Percentiles rank a stretch among this genome's conserved stretches.
Conservation (phyloP, 164 flowering plant genomes). For the Vitis amurensis region DNA sequence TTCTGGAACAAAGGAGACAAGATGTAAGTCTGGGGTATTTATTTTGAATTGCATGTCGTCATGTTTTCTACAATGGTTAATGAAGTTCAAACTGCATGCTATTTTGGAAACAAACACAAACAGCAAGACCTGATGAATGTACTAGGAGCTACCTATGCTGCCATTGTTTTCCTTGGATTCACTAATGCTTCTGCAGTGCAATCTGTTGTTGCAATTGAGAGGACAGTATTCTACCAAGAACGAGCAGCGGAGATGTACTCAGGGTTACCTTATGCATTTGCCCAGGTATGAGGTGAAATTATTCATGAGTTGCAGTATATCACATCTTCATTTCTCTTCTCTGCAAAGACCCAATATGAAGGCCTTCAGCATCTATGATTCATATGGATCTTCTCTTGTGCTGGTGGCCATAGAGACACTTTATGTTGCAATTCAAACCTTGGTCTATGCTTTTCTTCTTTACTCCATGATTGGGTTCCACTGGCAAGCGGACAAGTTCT, state of each 20-base stretch:
- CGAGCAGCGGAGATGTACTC: slow-evolving; percentile 32
- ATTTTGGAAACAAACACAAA: not conserved
- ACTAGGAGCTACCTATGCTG: slow-evolving; percentile 1
- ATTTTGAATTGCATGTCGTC: not conserved
- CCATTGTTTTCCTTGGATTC: slow-evolving; percentile 18
- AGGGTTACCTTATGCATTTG: slow-evolving; percentile 46
- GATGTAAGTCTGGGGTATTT: slow-evolving; percentile 28
- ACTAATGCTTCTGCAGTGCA: slow-evolving; percentile 24
- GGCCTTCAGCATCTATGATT: too few species aligned
- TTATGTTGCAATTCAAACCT: slow-evolving; percentile 9
- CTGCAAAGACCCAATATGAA: too few species aligned
- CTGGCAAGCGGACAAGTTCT: slow-evolving; percentile 40
- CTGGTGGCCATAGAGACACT: slow-evolving; percentile 51
- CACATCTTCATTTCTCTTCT: too few species aligned
- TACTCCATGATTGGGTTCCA: slow-evolving; percentile 22
- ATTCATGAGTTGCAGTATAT: too few species aligned
- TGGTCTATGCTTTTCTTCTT: too few species aligned
- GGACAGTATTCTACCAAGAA: slow-evolving; percentile 34
- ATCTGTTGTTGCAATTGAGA: slow-evolving; percentile 24
- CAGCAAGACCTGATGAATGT: too few species aligned
- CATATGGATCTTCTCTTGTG: not conserved
- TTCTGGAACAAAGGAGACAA: slow-evolving; percentile 54
- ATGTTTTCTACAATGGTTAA: not conserved
- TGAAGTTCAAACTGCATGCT: not conserved
- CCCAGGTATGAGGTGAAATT: slow-evolving; percentile 32